Evolutionary conservation across 768 basidiomycete species (phyloP).

Genomic region (Trametes sanguinea): DNA sequence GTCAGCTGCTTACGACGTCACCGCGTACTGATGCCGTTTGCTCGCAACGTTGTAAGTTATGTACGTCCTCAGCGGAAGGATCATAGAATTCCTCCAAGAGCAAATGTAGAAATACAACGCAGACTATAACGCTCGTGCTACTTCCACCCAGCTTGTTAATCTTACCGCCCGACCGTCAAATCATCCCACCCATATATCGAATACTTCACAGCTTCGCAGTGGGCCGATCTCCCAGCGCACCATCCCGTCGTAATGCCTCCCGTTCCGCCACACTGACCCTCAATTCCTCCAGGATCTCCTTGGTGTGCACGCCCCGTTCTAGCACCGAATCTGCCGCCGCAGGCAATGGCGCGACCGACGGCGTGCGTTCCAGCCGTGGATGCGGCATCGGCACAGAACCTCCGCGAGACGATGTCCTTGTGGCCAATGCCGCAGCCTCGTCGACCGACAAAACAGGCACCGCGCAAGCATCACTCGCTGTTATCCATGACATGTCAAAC

Average conservation of each 20-base stretch:
- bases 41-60: too few species aligned
- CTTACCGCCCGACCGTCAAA: neutral
- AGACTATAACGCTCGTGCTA: too few species aligned
- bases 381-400: constrained; percentile 23
- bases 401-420: constrained; percentile 2
- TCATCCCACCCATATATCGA: neutral
- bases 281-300: constrained; percentile 24
- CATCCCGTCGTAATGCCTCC: constrained; percentile 5
- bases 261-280: constrained; percentile 12
- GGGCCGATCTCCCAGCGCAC: constrained; percentile 14
- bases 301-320: constrained; percentile 20
- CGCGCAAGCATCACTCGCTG: constrained; percentile 73
- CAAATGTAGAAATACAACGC: too few species aligned
- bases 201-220: constrained; percentile 14
- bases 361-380: constrained; percentile 27
- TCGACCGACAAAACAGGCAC: constrained; percentile 65
- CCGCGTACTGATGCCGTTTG: too few species aligned
- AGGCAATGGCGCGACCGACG: constrained; percentile 11
- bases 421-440: constrained; percentile 55
- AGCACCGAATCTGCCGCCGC: neutral
- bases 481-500: neutral
- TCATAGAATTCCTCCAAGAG: too few species aligned
- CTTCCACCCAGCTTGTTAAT: neutral
- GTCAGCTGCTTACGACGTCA: neutral
- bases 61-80: too few species aligned